These are phyloP conservation scores for Nematocida homosporus DNA, from an alignment of 371 early-diverging fungal species.

Conservation along the genomic window DNA sequence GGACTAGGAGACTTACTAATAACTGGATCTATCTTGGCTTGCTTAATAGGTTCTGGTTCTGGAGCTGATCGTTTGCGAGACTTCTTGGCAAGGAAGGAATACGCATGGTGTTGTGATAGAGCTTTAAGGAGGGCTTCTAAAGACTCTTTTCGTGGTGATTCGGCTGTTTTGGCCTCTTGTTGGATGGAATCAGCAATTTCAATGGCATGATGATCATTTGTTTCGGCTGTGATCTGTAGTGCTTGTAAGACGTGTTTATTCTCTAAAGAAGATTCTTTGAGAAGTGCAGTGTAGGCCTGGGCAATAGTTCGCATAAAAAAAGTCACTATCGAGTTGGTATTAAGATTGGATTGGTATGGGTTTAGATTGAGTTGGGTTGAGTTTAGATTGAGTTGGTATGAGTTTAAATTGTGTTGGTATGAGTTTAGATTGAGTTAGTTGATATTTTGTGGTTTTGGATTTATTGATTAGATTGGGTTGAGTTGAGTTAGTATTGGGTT, in stretches of 20 bases:
- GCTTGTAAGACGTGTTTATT: slow-evolving; percentile 39
- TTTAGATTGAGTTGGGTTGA: no score
- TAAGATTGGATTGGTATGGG: no score
- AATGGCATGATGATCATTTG: slow-evolving; percentile 30
- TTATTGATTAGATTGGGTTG: no score
- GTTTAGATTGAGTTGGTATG: no score
- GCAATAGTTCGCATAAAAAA: slow-evolving; percentile 31
- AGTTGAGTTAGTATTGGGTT: no score
- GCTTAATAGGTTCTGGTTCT: not conserved
- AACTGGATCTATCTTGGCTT: not conserved
- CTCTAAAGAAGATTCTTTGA: slow-evolving; percentile 1
- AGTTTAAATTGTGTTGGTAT: no score
- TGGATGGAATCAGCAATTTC: slow-evolving; percentile 36
- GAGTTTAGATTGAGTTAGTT: no score
- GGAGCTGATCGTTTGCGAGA: not conserved
- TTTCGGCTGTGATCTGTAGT: slow-evolving; percentile 42
- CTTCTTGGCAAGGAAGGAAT: not conserved
- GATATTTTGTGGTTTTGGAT: no score
- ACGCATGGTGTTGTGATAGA: slow-evolving; percentile 12
- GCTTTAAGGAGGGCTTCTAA: not conserved
- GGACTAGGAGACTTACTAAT: not conserved
- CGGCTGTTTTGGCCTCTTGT: not conserved
- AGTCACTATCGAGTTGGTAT: no score
- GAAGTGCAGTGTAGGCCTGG: slow-evolving; percentile 28
- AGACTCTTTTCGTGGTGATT: slow-evolving; percentile 28